Conservation (phyloP, 2,329 filamentous ascomycete species). For the Rutstroemia sp. region DNA sequence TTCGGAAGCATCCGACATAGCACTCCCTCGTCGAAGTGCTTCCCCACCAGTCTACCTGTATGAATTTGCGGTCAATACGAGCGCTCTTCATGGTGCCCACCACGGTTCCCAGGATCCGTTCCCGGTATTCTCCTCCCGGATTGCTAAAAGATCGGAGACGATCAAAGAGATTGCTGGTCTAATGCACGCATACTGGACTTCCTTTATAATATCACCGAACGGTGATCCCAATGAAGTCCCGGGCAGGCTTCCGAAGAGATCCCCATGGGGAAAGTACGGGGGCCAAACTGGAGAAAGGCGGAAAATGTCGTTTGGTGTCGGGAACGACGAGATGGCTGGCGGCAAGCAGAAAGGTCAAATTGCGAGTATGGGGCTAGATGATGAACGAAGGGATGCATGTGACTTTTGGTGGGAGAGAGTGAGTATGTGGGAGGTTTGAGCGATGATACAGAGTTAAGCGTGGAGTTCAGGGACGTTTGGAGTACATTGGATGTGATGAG, state of each 20-base stretch:
- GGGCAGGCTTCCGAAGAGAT: constrained; percentile 7
- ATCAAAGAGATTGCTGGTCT: constrained; percentile 16
- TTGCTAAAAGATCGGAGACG: constrained; percentile 7
- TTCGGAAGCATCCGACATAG: neutral
- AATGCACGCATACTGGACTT: constrained; percentile 29
- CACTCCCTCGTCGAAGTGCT: no score
- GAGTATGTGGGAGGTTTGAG: constrained; percentile 28
- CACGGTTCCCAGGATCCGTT: constrained; percentile 39
- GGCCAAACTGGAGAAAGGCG: constrained; percentile 17
- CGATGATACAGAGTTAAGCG: neutral
- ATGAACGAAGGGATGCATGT: constrained; percentile 41
- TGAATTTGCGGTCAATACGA: constrained; percentile 46
- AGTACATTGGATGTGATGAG: no score
- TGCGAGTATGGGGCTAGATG: constrained; percentile 36
- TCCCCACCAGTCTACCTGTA: constrained; percentile 44
- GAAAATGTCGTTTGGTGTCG: constrained; percentile 46
- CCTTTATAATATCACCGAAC: constrained; percentile 21
- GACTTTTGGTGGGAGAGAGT: constrained; percentile 55
- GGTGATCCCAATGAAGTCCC: constrained; percentile 27
- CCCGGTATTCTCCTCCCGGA: constrained; percentile 33
- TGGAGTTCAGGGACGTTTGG: no score
- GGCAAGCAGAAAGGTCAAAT: constrained; percentile 34
- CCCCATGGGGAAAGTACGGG: constrained; percentile 12
- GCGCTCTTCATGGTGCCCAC: constrained; percentile 30
- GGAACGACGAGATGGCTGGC: constrained; percentile 47